Evolutionary conservation across 768 basidiomycete species (phyloP), one percentile per base, ranked within the genome.

Genomic region (Tulasnella sp.): DNA sequence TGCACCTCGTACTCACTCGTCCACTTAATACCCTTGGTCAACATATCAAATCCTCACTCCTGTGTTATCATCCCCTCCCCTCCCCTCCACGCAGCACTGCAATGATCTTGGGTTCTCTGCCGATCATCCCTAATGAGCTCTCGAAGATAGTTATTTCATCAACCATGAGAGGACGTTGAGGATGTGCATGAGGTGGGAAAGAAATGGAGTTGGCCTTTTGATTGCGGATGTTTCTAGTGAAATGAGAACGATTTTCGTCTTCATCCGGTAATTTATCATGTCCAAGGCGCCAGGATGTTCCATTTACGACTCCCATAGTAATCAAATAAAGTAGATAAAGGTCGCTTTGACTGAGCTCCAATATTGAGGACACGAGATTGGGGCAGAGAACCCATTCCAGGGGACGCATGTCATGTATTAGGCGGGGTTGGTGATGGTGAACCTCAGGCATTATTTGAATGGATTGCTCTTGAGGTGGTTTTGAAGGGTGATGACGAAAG

Each of bases 191-290:
- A 99, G 74, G 88, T 98, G 30, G 93, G 95, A 61, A 83, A 84
- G 7, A 98, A 96, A 70, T 51, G 64, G 30, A 73, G 75, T 44
- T 89, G 89, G 94, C 89, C 76, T 99, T 30, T 76, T 98, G 23
- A 88, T 92, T 7, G 93, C 96, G 29, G 96, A 99, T 74, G 96
- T 99, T 53, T 99, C 98, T 72, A 75, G 96, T 82, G 96, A 67
- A 96, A 99, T 78, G 96, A 98, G 73, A 98, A 98, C 63, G 96
- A 99, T 74, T 79, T 81, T 11, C 88, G 87, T 8, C 96, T 98
- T 69, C 96, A 97, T 70, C 96, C 96, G 4, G n/a, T n/a, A n/a
- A n/a, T n/a, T n/a, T n/a, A n/a, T n/a, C 96, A 99, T 73, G 90
- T 96, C 73, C 96, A 99, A 69, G 96, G 95, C 29, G 91, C 93